Percentiles rank a stretch among this genome's conserved stretches.
phyloP scores from a whole-genome alignment of 148 eudicot species.

The Rhododendron mucronatum region DNA sequence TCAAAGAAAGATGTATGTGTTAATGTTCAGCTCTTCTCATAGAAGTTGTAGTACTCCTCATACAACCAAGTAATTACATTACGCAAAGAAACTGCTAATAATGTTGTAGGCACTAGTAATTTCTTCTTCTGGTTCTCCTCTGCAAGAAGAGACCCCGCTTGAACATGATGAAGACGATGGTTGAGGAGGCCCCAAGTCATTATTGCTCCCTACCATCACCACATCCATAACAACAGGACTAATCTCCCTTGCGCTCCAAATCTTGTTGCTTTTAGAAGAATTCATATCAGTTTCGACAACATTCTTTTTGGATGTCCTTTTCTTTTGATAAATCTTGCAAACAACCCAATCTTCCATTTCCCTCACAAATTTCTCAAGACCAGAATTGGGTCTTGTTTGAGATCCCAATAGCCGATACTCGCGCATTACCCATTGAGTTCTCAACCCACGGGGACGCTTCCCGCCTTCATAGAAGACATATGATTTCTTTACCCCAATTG shows the following conservation, averaged over 20 bases:
- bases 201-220: conserved; percentile 3
- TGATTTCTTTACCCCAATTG: conserved; percentile 38
- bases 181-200: conserved; percentile 25
- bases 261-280: neutral
- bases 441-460: neutral
- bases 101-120: neutral
- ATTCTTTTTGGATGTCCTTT: conserved; percentile 2
- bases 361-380: neutral
- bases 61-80: neutral
- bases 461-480: conserved; percentile 25
- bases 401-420: conserved; percentile 12
- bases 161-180: conserved; percentile 20
- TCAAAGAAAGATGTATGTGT: neutral
- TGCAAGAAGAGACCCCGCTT: neutral
- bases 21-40: neutral
- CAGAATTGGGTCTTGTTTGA: neutral
- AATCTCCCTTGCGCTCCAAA: neutral
- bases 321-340: conserved; percentile 17
- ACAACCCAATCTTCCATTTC: conserved; percentile 10
- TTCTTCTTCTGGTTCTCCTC: neutral
- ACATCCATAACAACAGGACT: conserved; percentile 10
- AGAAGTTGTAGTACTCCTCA: neutral
- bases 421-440: conserved; percentile 38
- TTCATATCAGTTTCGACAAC: neutral
- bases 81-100: neutral